phyloP scores from a whole-genome alignment of 495 filamentous ascomycete genomes.

The Cercophora newfieldiana region DNA sequence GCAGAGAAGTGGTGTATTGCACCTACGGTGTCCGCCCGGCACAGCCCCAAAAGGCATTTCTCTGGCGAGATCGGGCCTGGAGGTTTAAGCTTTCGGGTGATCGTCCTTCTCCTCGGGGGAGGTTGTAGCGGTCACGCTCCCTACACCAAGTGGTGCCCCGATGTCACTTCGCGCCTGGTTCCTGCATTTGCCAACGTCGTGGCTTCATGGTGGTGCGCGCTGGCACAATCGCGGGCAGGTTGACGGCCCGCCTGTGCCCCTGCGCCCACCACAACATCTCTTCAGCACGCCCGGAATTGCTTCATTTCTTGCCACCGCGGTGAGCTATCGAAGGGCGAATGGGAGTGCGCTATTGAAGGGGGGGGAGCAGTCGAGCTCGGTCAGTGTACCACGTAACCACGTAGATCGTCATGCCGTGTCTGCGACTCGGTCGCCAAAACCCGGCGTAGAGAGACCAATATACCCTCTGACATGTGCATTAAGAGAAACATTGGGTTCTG shows the following conservation, averaged over 20 bases:
- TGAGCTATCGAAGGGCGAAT: neutral
- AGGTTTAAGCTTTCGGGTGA: conserved; percentile 25
- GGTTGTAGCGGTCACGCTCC: neutral
- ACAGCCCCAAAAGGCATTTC: conserved; percentile 21
- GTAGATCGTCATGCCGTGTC: conserved; percentile 13
- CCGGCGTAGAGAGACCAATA: conserved; percentile 10
- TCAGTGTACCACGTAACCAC: neutral
- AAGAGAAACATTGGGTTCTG: conserved; percentile 6
- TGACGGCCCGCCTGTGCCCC: neutral
- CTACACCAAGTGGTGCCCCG: neutral
- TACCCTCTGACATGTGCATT: conserved; percentile 8
- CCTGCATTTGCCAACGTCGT: conserved; percentile 11
- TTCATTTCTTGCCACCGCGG: neutral
- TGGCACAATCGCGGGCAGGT: neutral
- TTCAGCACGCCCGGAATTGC: neutral
- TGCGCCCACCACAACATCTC: neutral
- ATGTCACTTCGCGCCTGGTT: conserved; percentile 12
- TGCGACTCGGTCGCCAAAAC: conserved; percentile 9
- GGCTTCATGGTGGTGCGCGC: neutral
- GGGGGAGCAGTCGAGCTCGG: conserved; percentile 4
- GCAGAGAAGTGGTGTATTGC: conserved; percentile 5
- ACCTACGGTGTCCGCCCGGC: neutral
- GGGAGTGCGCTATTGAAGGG: neutral
- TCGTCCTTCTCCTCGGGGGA: conserved; percentile 5
- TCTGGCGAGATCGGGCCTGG: conserved; percentile 2